Evolutionary conservation across 345 rosid genomes (phyloP), one percentile per base, ranked within the genome.

Genomic region (Pistacia integerrima): DNA sequence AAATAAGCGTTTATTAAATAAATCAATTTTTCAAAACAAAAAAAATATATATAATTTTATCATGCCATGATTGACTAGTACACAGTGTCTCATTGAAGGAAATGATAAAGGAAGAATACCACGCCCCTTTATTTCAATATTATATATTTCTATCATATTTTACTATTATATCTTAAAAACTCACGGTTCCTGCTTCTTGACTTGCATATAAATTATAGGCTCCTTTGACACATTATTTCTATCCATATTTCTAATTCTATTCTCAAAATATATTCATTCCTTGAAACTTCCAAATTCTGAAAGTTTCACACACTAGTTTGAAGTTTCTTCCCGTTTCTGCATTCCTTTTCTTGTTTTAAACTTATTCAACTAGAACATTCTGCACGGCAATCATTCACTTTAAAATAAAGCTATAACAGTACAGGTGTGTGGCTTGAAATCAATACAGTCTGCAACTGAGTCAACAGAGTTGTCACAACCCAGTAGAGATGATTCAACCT

Each of bases 291-390:
- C 35, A 11, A 20, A 22, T 36, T 25, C 7, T 4, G 16, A 58
- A 38, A 57, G 64, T 71, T 11, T 38, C 28, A 35, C 28, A 35
- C 4, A 38, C 52, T 38, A 4, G 4, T 33, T n/a, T 57, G 3
- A 11, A 7, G 11, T 33, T 8, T 36, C 25, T 51, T 16, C 52
- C 7, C 16, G 22, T 33, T 28, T 54, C 20, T 30, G 28, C 28
- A 25, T 14, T 63, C 6, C 28, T 33, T 69, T 10, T 30, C 11
- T 69, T 54, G 57, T 8, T 54, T 69, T 17, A 8, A 69, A n/a
- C 7, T 41, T 14, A 49, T 38, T 62, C 41, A 54, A 62, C 14
- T 9, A 25, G 60, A 72, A 72, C 44, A 58, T 66, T 72, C 62
- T n/a, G 56, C 54, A 33, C n/a, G 57, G 36, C 25, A 72, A 72